Percentiles rank a stretch among this genome's conserved stretches.
Evolutionary conservation across 306 rosid genomes (phyloP).

Genomic region (Vicia sativa): DNA sequence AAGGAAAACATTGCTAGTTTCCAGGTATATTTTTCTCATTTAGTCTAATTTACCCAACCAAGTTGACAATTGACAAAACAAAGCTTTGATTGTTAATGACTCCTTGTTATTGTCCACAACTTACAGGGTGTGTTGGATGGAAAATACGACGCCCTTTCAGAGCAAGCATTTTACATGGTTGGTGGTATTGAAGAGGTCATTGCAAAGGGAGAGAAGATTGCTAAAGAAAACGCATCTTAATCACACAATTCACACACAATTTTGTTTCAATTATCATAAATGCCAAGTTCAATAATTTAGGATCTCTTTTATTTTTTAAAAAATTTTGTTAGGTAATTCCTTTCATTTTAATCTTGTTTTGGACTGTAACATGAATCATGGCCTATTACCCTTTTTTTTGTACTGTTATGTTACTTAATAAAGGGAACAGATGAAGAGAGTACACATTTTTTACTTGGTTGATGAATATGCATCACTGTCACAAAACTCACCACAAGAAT

Average conservation of each 20-base stretch:
- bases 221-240: conserved; percentile 78
- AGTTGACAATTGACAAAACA: too few species aligned
- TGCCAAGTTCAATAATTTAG: conserved; percentile 73
- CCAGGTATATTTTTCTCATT: conserved; percentile 61
- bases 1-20: conserved; percentile 80
- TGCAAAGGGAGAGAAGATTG: conserved; percentile 93
- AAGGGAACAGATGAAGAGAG: conserved; percentile 54
- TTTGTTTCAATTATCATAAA: conserved; percentile 37
- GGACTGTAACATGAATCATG: conserved; percentile 49
- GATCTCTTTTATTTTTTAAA: conserved; percentile 45
- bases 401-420: conserved; percentile 46
- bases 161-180: conserved; percentile 95
- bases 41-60: too few species aligned
- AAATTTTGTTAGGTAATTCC: conserved; percentile 43
- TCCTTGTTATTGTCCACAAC: not conserved
- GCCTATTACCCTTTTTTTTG: conserved; percentile 41
- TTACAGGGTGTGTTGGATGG: conserved; percentile 94
- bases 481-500: not conserved
- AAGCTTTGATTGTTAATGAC: too few species aligned
- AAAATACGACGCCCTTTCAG: conserved; percentile 83
- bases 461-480: conserved; percentile 39
- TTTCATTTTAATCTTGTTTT: conserved; percentile 47
- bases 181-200: conserved; percentile 97
- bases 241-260: conserved; percentile 23
- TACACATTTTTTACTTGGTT: conserved; percentile 50